Base-by-base conservation (phyloP, 257 asterid species). In the Nicotiana noctiflora region DNA sequence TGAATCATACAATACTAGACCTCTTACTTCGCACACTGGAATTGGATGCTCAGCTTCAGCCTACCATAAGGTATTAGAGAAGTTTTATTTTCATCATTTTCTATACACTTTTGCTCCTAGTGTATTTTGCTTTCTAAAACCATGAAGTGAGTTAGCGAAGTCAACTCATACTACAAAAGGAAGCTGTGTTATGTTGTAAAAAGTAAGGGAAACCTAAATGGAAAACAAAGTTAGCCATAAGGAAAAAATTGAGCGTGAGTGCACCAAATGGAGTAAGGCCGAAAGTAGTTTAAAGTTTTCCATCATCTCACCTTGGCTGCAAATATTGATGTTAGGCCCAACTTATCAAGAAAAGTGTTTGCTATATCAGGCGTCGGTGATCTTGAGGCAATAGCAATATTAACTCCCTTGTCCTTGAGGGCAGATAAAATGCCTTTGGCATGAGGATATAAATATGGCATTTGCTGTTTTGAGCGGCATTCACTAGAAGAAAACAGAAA, bases 291-390 rank as follows among this genome's bases (percentile, higher is more conserved):
- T 55, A 55, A 55, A 55, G 17, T 14, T 8, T 55, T 55, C n/a
- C 21, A 44, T 12, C 52, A 51, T 80, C 82, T 67, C 83, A 94
- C 98, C 97, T 89, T 92, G 74, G 97, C 93, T 61, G 85, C 97
- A 80, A 94, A 94, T 89, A 88, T 83, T 56, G 98, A 88, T 84
- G 90, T 86, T 31, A 94, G 86, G 79, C 88, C 93, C 89, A 94
- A 81, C 86, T 92, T 94, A 8, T 92, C 93, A 78, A 92, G 88
- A 82, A 92, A 94, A 2, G 95, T 80, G 83, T 87, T 86, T 0
- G 98, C 98, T 56, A 88, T 92, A 83, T 94, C 98, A 6, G 98
- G 92, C 65, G 97, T 86, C 23, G 87, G 89, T 51, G 89, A 86
- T 82, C 89, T 86, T 25, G 89, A 86, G 76, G 89, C 89, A 82